phyloP scores from a whole-genome alignment of 2,329 filamentous ascomycete genomes.

The Penicillium sp. region DNA sequence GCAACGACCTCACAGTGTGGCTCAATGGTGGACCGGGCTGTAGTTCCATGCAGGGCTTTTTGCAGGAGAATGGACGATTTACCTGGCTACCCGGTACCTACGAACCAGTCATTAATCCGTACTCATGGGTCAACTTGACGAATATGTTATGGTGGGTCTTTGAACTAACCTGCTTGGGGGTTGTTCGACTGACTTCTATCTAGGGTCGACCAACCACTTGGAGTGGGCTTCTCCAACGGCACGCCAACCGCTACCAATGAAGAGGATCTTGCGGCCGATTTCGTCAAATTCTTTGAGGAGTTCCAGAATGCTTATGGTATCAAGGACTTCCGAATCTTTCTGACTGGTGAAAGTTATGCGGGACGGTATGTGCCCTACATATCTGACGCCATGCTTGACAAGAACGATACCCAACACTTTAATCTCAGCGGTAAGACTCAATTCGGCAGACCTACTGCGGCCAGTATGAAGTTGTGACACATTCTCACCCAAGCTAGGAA shows the following conservation, averaged over 20 bases:
- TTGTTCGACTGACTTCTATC: not conserved
- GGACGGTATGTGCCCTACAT: slow-evolving; percentile 73
- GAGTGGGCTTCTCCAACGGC: slow-evolving; percentile 70
- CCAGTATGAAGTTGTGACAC: not conserved
- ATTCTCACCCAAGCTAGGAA: slow-evolving; percentile 23
- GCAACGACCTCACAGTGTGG: slow-evolving; percentile 47
- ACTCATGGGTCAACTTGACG: slow-evolving; percentile 72
- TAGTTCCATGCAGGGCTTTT: slow-evolving; percentile 65
- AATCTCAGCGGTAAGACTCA: slow-evolving; percentile 59
- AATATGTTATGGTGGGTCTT: slow-evolving; percentile 72
- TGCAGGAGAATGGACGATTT: slow-evolving; percentile 78
- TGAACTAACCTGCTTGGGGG: no score
- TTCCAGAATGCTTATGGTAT: slow-evolving; percentile 71
- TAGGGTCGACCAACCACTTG: slow-evolving; percentile 48
- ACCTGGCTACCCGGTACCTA: slow-evolving; percentile 70
- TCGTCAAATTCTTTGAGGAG: slow-evolving; percentile 77
- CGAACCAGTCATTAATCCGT: slow-evolving; percentile 65
- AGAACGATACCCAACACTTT: slow-evolving; percentile 68
- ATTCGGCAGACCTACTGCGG: not conserved
- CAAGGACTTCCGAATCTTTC: slow-evolving; percentile 70
- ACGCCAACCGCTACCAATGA: slow-evolving; percentile 66
- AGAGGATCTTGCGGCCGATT: slow-evolving; percentile 68
- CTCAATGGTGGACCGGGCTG: slow-evolving; percentile 59
- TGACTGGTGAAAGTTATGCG: slow-evolving; percentile 73
- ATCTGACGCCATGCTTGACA: slow-evolving; percentile 71